Conservation (phyloP, 768 basidiomycete species). For the Sarcomyxa edulis region DNA sequence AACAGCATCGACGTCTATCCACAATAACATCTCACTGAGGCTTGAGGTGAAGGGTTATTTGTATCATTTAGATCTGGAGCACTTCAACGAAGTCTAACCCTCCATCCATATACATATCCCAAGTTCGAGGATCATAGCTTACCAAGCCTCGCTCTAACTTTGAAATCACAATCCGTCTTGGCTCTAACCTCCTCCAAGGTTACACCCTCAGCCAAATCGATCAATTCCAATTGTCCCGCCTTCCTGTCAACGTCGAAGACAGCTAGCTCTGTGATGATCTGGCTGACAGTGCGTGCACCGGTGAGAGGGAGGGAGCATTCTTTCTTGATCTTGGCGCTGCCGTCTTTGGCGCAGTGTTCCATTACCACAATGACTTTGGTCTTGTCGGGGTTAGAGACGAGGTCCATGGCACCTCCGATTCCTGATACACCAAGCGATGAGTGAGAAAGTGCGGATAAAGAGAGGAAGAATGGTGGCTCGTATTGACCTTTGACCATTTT, state of each 20-base stretch:
- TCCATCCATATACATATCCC: too few species aligned
- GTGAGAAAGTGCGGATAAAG: conserved; percentile 7
- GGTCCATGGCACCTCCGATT: conserved; percentile 95
- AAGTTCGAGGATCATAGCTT: too few species aligned
- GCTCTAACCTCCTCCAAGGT: conserved; percentile 78
- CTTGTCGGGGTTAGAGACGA: conserved; percentile 93
- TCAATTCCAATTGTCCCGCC: conserved; percentile 66
- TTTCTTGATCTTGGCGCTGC: conserved; percentile 81
- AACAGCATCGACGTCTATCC: too few species aligned
- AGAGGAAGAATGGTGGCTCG: conserved; percentile 1
- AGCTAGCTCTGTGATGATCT: conserved; percentile 89
- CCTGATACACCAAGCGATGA: conserved; percentile 34
- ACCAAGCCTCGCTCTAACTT: too few species aligned
- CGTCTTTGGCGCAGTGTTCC: conserved; percentile 90
- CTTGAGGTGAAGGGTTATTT: too few species aligned
- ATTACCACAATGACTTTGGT: conserved; percentile 88
- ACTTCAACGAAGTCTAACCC: too few species aligned
- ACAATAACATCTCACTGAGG: too few species aligned
- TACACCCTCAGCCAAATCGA: conserved; percentile 81
- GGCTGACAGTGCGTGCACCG: conserved; percentile 82
- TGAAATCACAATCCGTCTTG: conserved; percentile 86
- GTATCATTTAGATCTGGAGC: too few species aligned
- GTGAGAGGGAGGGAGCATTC: conserved; percentile 84
- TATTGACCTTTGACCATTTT: conserved; percentile 86
- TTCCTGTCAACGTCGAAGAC: conserved; percentile 85